Evolutionary conservation across 2,329 filamentous ascomycete genomes (phyloP), one percentile per base, ranked within the genome.

Genomic region (Hysterium pulicare): DNA sequence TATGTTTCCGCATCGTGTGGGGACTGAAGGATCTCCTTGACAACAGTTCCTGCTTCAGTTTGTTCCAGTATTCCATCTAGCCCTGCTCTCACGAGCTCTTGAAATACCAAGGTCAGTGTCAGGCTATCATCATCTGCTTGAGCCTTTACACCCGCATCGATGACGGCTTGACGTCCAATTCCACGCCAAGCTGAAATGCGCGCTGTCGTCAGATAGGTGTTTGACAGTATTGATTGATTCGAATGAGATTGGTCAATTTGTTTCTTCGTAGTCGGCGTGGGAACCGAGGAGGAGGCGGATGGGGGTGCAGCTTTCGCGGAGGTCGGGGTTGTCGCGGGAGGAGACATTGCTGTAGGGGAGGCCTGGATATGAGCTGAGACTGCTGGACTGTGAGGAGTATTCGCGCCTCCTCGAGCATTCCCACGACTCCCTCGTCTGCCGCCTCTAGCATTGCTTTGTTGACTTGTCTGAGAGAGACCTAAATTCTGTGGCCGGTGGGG

Each of bases 61-160:
- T 87, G 74, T 30, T 78, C 74, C 34, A 96, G 67, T 37, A 83
- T 79, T 32, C 76, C 78, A 57, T 89, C 83, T 10, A 94, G 69
- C 15, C 84, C 83, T 24, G 87, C 82, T 47, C 84, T 82, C 26
- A 93, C 79, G 28, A 96, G 78, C 64, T 98, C 93, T 69, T 95
- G 88, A 53, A 90, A 89, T 17, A 95, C 72, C 11, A 78, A 78
- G 22, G 84, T 82, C 28, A 95, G 71, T 44, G 82, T 79, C 34
- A 84, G 74, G 6, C 79, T 71, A 58, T 94, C 84, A 51, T 86
- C 81, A 50, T 85, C 78, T 26, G 79, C 71, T 53, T 82, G 79
- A 36, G 84, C 83, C 53, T 82, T 74, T 33, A 77, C 64, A 19
- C 84, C 86, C 53, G 80, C 75, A 17, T 81, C 76, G 16, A 91